Percentiles rank a stretch among this genome's conserved stretches.
Evolutionary conservation across 768 basidiomycete species (phyloP).

Genomic region (Collybia sp.): DNA sequence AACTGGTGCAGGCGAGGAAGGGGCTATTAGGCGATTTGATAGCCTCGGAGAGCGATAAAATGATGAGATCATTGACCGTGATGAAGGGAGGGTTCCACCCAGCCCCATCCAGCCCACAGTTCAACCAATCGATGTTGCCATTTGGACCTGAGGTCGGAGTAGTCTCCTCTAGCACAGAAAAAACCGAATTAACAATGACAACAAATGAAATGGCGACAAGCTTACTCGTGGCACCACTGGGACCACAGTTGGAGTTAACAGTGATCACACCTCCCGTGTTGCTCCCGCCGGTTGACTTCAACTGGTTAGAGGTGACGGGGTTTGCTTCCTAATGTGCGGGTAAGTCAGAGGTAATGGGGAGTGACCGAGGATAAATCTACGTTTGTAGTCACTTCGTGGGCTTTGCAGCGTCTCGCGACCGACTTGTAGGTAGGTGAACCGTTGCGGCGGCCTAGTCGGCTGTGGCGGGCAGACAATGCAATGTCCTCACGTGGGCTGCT

Average conservation of each 20-base stretch:
- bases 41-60: conserved; percentile 40
- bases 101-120: conserved; percentile 60
- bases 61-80: conserved; percentile 43
- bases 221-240: conserved; percentile 46
- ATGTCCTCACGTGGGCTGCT: conserved; percentile 22
- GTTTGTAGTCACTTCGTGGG: conserved; percentile 3
- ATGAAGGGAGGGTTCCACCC: conserved; percentile 77
- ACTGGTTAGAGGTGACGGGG: neutral
- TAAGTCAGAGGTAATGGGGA: neutral
- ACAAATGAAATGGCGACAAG: conserved; percentile 2
- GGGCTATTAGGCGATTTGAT: conserved; percentile 44
- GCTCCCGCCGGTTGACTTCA: neutral
- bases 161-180: conserved; percentile 34
- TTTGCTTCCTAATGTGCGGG: neutral
- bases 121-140: conserved; percentile 70
- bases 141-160: conserved; percentile 58
- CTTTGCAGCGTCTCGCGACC: conserved; percentile 14
- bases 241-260: conserved; percentile 39
- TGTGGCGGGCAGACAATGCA: conserved; percentile 28
- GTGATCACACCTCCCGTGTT: conserved; percentile 30
- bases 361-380: conserved; percentile 1
- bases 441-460: conserved; percentile 27
- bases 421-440: conserved; percentile 4
- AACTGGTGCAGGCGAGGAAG: conserved; percentile 55
- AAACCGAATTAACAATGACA: neutral